Evolutionary conservation across 257 asterid species (phyloP).

Genomic region (Buddleja alternifolia): DNA sequence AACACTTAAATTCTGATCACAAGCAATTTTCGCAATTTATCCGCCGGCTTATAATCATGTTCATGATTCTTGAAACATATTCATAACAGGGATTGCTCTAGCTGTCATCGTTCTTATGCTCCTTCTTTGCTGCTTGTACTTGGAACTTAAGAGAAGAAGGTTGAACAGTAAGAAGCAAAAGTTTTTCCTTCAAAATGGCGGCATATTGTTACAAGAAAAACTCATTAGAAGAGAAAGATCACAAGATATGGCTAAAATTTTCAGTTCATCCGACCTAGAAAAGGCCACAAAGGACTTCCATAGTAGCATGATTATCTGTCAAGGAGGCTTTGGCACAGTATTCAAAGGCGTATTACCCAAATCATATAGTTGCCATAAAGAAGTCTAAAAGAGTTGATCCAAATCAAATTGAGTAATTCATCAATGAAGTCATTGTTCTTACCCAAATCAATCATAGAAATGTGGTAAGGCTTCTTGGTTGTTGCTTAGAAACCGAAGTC

Average conservation of each 20-base stretch:
- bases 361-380: conserved; percentile 32
- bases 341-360: conserved; percentile 26
- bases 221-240: conserved; percentile 15
- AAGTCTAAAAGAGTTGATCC: conserved; percentile 26
- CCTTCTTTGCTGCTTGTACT: neutral
- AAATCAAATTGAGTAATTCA: conserved; percentile 40
- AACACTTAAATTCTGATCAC: too few relatives aligned
- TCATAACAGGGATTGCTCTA: conserved; percentile 24
- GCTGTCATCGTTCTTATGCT: conserved; percentile 13
- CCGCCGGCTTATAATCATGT: too few relatives aligned
- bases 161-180: neutral
- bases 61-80: neutral
- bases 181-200: conserved; percentile 32
- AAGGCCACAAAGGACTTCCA: conserved; percentile 33
- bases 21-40: too few relatives aligned
- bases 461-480: conserved; percentile 40
- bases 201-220: conserved; percentile 24
- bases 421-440: conserved; percentile 40
- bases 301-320: conserved; percentile 22
- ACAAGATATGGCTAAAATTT: conserved; percentile 3
- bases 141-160: conserved; percentile 21
- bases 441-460: conserved; percentile 39
- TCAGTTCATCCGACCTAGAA: conserved; percentile 17
- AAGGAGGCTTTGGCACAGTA: conserved; percentile 37
- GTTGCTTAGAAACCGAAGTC: conserved; percentile 42